A percentile compares a stretch with the other conserved stretches of the same genome.
Conservation (phyloP, 345 rosid species). For the Isatis tinctoria region DNA sequence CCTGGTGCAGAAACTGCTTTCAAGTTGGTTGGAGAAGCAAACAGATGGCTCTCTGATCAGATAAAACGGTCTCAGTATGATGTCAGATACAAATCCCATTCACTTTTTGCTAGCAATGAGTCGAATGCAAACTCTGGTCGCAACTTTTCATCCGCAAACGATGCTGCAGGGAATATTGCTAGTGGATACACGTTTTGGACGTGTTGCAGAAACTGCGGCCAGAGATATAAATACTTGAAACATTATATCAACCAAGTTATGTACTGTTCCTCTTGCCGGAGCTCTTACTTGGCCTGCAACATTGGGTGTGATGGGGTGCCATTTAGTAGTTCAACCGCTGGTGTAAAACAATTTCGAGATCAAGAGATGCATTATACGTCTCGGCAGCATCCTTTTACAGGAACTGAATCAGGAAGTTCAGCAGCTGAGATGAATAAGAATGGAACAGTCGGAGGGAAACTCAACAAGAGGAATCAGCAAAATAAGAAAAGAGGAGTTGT, state of each 20-base stretch:
- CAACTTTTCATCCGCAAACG: slow-evolving; percentile 19
- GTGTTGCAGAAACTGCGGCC: slow-evolving; percentile 48
- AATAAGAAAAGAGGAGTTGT: slow-evolving; percentile 22
- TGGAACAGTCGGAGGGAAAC: slow-evolving; percentile 1
- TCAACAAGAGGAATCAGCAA: background rate
- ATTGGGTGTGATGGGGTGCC: slow-evolving; percentile 38
- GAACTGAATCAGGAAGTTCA: slow-evolving; percentile 14
- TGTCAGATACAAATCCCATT: slow-evolving; percentile 39
- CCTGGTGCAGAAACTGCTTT: slow-evolving; percentile 93
- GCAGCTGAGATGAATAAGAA: slow-evolving; percentile 17
- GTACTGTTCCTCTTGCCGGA: slow-evolving; percentile 51
- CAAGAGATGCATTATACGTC: slow-evolving; percentile 33
- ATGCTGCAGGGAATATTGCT: slow-evolving; percentile 36
- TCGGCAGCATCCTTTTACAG: slow-evolving; percentile 32
- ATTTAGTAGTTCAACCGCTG: slow-evolving; percentile 24
- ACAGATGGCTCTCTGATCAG: slow-evolving; percentile 56
- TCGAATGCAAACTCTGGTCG: slow-evolving; percentile 40
- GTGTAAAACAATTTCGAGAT: slow-evolving; percentile 34
- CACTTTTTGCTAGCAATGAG: slow-evolving; percentile 24
- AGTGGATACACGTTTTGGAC: slow-evolving; percentile 55
- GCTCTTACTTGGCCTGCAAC: slow-evolving; percentile 44
- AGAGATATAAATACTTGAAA: slow-evolving; percentile 42
- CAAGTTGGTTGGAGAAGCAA: slow-evolving; percentile 84
- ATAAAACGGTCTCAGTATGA: slow-evolving; percentile 52
- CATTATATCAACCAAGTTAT: slow-evolving; percentile 34